Evolutionary conservation across 192 early-diverging fungal genomes (phyloP), one percentile per base, ranked within the genome.

Genomic region (Coemansia sp.): DNA sequence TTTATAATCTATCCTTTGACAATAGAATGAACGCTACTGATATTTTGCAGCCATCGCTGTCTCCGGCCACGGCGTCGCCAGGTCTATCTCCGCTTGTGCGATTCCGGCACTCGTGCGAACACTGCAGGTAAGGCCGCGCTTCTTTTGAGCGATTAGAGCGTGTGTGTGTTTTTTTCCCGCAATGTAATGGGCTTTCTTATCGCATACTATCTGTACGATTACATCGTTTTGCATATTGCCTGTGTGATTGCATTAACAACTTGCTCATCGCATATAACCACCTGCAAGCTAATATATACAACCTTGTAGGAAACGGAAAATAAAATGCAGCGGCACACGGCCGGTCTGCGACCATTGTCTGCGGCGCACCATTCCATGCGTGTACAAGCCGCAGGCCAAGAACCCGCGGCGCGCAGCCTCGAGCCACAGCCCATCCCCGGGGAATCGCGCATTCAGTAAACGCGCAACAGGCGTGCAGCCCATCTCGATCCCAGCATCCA

Each of bases 301-400:
- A n/a, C n/a, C n/a, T n/a, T n/a, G n/a, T 75, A 75, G 75, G 27
- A 78, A 60, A 38, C 69, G 75, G 10, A 78, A 78, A 48, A 78
- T 78, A 49, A 78, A 78, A 56, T 78, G 75, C 69, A 78, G 69
- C 40, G 75, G 75, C 46, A 78, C 69, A 0, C 69, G 75, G 10
- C 75, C 75, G 9, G 50, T 67, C 2, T 78, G 75, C 51, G 69
- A 78, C 52, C 75, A 78, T 59, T 78, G 75, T 19, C 5, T 53
- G 44, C 69, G 75, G 1, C 53, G 75, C 7, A 50, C 51, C 21
- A 78, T 78, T 14, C 54, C 58, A 16, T 78, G 75, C 49, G 58
- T 71, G 19, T 78, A 78, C 62, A 68, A 65, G 62, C 75, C 75
- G 6, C 55, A 68, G 19, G 75, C 75, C 16, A 66, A 69, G 23